phyloP scores from a whole-genome alignment of 495 filamentous ascomycete genomes.

The Venustampulla echinocandica region DNA sequence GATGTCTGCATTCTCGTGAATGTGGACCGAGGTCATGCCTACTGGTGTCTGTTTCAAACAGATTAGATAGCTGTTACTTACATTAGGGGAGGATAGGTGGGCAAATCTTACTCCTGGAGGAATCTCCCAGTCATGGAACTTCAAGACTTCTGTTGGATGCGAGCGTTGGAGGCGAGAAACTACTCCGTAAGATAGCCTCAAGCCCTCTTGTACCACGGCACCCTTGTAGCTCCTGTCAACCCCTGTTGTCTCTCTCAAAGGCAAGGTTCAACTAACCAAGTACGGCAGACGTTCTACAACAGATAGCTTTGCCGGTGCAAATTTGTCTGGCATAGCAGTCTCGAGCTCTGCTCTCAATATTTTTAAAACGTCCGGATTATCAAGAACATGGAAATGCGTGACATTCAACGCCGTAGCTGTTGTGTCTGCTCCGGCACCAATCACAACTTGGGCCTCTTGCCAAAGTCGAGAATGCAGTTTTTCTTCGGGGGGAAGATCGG shows the following conservation, averaged over 20 bases:
- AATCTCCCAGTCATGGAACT: constrained; percentile 23
- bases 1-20: constrained; percentile 36
- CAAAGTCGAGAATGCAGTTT: constrained; percentile 2
- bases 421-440: constrained; percentile 26
- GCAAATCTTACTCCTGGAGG: constrained; percentile 13
- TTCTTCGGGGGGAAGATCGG: constrained; percentile 5
- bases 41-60: constrained; percentile 32
- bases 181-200: constrained; percentile 30
- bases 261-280: constrained; percentile 17
- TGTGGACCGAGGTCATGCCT: constrained; percentile 37
- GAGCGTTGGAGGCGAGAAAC: constrained; percentile 23
- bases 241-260: not conserved
- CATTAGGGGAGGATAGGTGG: not conserved
- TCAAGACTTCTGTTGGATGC: constrained; percentile 15
- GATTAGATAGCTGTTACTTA: too few relatives aligned
- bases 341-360: constrained; percentile 25
- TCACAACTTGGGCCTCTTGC: constrained; percentile 25
- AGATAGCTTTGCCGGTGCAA: constrained; percentile 21
- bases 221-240: not conserved
- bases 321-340: constrained; percentile 5
- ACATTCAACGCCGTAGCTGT: constrained; percentile 21
- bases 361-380: constrained; percentile 15
- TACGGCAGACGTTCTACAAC: constrained; percentile 37
- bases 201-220: constrained; percentile 33
- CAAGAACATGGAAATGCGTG: constrained; percentile 27